phyloP scores from a whole-genome alignment of 306 rosid species.

The Fragaria ananassa region DNA sequence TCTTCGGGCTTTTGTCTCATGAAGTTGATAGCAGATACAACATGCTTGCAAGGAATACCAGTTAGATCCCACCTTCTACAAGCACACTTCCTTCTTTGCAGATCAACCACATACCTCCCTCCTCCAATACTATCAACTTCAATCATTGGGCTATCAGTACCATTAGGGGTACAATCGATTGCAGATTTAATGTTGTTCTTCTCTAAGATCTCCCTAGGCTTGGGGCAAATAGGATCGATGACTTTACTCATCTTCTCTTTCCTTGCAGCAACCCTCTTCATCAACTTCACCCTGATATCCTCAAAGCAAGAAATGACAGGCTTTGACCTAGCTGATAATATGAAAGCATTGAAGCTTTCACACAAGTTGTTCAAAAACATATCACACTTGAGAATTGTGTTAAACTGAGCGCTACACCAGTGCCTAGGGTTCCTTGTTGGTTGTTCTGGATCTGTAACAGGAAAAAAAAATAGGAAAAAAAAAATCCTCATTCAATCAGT shows the following conservation, averaged over 20 bases:
- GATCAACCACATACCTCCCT: neutral
- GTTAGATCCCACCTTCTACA: neutral
- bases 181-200: neutral
- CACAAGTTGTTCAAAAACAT: neutral
- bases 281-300: neutral
- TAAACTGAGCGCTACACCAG: neutral
- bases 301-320: neutral
- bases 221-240: neutral
- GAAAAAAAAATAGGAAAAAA: too few relatives aligned
- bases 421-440: too few relatives aligned
- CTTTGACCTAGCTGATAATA: neutral
- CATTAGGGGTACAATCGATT: neutral
- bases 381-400: neutral
- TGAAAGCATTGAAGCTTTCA: neutral
- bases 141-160: neutral
- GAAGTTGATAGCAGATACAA: neutral
- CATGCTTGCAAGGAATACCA: neutral
- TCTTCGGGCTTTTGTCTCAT: neutral
- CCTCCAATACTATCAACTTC: neutral
- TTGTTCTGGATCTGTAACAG: too few relatives aligned
- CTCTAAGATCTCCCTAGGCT: neutral
- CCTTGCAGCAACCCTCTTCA: neutral
- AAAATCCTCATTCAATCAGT: too few relatives aligned
- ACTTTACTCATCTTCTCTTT: neutral
- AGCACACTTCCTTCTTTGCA: neutral